Conservation (phyloP, 495 filamentous ascomycete genomes). For the Penicillium verhagenii region DNA sequence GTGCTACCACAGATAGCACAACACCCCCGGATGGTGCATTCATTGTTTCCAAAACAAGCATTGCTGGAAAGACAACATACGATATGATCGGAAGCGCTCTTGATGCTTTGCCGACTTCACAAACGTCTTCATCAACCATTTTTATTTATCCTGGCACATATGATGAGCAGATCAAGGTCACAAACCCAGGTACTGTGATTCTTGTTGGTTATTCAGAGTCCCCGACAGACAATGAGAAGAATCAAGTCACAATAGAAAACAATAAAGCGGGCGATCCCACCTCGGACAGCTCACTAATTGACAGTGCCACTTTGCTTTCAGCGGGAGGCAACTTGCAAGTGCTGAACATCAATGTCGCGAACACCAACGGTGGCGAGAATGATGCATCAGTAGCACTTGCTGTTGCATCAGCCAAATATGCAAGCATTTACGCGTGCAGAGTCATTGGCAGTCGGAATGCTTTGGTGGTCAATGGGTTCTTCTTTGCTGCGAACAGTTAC, state of each 20-base stretch:
- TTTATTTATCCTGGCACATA: constrained; percentile 5
- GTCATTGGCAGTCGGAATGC: neutral
- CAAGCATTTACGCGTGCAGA: neutral
- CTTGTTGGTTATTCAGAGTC: constrained; percentile 1
- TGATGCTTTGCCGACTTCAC: neutral
- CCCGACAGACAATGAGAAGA: neutral
- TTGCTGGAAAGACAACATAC: neutral
- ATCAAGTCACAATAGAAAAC: neutral
- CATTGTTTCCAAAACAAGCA: constrained; percentile 1
- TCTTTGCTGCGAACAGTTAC: constrained; percentile 1
- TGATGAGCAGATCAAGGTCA: neutral
- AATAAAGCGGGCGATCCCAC: neutral
- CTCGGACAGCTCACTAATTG: neutral
- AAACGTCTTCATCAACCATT: neutral
- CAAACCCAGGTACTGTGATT: neutral
- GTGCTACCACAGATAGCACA: neutral
- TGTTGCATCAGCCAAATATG: neutral
- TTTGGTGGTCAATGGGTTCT: neutral
- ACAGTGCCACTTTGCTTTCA: neutral
- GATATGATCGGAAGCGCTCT: neutral
- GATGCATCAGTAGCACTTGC: neutral
- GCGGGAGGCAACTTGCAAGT: neutral
- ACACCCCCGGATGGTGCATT: constrained; percentile 2
- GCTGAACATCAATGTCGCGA: constrained; percentile 5
- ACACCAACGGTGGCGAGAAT: neutral